Evolutionary conservation across 2,329 filamentous ascomycete species (phyloP).

Genomic region (Chalaropsis thielavioides): DNA sequence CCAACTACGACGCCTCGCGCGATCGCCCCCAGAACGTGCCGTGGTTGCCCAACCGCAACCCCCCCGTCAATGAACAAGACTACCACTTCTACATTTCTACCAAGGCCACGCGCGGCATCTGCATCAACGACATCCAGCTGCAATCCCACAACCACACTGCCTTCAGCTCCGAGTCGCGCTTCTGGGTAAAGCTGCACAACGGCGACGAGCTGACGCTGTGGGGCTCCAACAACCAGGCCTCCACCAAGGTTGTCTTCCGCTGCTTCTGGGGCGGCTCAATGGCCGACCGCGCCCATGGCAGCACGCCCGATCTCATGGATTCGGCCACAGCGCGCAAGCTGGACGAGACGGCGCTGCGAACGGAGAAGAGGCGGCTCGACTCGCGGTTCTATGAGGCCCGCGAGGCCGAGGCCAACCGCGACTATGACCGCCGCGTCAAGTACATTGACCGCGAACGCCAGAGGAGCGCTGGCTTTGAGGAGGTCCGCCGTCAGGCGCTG

Average conservation of each 20-base stretch:
- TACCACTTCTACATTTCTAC: constrained; percentile 65
- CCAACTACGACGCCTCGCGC: constrained; percentile 46
- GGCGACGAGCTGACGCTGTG: constrained; percentile 67
- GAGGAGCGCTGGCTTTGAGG: constrained; percentile 37
- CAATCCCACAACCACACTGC: constrained; percentile 40
- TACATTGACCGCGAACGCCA: constrained; percentile 34
- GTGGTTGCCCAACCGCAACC: constrained; percentile 24
- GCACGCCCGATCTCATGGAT: constrained; percentile 22
- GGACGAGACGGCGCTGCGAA: constrained; percentile 34
- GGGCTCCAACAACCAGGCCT: constrained; percentile 31
- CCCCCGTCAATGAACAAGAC: constrained; percentile 32
- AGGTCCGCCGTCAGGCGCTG: constrained; percentile 33
- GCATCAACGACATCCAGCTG: constrained; percentile 58
- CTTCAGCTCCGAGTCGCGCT: constrained; percentile 38
- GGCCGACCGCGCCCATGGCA: constrained; percentile 3
- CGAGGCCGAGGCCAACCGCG: constrained; percentile 31
- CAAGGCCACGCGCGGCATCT: constrained; percentile 61
- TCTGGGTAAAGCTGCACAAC: constrained; percentile 57
- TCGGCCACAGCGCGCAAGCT: constrained; percentile 30
- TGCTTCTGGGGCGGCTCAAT: constrained; percentile 45
- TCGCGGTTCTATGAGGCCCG: constrained; percentile 28
- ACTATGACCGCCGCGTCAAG: constrained; percentile 30
- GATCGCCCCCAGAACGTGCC: constrained; percentile 36
- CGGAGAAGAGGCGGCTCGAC: constrained; percentile 32
- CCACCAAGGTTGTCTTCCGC: constrained; percentile 35